phyloP scores from a whole-genome alignment of 2,329 filamentous ascomycete species.

The Alternaria angustiovoidea region DNA sequence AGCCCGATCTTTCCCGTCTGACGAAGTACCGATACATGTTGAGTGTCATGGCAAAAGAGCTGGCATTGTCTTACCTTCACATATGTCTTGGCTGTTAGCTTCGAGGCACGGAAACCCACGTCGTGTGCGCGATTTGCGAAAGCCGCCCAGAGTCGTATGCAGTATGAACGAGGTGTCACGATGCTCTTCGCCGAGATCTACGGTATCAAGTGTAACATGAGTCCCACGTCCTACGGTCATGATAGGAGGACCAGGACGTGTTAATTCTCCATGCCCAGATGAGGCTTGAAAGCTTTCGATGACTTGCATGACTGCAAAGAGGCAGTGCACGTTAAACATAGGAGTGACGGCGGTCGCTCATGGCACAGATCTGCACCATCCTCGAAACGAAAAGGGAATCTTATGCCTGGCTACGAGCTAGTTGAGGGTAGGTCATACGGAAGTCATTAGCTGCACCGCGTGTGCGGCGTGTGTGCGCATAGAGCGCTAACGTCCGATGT shows the following conservation, averaged over 20 bases:
- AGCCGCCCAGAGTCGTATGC: background rate
- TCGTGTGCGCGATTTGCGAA: conserved; percentile 8
- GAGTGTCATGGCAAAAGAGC: background rate
- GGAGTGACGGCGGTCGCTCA: background rate
- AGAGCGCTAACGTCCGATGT: conserved; percentile 5
- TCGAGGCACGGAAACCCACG: background rate
- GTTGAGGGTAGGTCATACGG: background rate
- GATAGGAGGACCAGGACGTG: background rate
- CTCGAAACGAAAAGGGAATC: background rate
- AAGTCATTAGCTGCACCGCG: conserved; percentile 3
- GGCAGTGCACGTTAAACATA: background rate
- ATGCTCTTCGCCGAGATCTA: background rate
- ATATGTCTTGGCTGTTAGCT: background rate
- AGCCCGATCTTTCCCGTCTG: background rate
- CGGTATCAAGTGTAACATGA: background rate
- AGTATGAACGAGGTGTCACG: background rate
- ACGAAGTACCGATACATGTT: conserved; percentile 11
- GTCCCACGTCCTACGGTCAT: background rate
- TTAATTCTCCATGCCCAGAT: background rate
- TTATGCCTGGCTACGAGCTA: background rate
- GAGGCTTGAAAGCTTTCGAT: background rate
- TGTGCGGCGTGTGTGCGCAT: conserved; percentile 2
- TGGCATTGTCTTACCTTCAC: background rate
- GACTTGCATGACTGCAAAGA: conserved; percentile 4
- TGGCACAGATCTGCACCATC: background rate